A percentile compares a stretch with the other conserved stretches of the same genome.
Conservation (phyloP, 148 eudicot species). For the Persicaria maculosa region DNA sequence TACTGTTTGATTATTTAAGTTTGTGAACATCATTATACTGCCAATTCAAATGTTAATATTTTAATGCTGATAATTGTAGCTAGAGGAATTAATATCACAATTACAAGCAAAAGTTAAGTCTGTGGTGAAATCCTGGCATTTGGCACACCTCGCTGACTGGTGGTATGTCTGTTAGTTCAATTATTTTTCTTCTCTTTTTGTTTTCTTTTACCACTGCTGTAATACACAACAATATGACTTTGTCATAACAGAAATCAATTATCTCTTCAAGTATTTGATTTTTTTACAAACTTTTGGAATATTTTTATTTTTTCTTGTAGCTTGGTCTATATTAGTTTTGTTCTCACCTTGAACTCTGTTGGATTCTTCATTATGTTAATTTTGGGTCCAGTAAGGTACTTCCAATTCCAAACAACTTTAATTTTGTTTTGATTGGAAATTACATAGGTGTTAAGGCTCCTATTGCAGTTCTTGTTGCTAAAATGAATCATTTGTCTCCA, state of each 20-base stretch:
- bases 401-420: not conserved
- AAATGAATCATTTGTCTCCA: conserved; percentile 46
- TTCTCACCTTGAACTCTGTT: too few species aligned
- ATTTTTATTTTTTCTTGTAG: too few species aligned
- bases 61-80: conserved; percentile 35
- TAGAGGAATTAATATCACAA: conserved; percentile 56
- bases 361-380: too few species aligned
- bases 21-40: not conserved
- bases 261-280: not conserved
- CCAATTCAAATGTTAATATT: not conserved
- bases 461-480: conserved; percentile 60
- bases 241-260: not conserved
- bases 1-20: not conserved
- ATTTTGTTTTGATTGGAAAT: not conserved
- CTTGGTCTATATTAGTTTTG: too few species aligned
- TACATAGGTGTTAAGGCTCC: conserved; percentile 60
- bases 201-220: not conserved
- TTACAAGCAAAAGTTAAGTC: conserved; percentile 74
- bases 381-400: not conserved
- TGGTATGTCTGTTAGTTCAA: conserved; percentile 43
- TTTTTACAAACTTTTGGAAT: too few species aligned
- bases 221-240: not conserved
- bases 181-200: conserved; percentile 9
- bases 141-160: conserved; percentile 93
- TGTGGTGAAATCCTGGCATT: conserved; percentile 62